These are phyloP conservation scores for Vaccinium corymbosum DNA, from an alignment of 148 eudicot genomes.

Conservation along the genomic window DNA sequence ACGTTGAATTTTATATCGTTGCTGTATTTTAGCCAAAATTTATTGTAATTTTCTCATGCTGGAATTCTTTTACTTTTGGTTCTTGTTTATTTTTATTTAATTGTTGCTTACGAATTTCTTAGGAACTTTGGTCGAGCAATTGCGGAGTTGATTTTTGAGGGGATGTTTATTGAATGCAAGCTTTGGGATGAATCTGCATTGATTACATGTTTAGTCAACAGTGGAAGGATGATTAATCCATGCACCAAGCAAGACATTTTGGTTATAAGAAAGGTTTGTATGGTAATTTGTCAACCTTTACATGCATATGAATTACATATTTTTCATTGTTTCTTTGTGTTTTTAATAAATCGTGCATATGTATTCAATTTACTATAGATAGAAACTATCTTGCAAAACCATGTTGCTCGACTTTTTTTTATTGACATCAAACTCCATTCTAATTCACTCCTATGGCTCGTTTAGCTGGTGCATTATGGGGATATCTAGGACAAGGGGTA, in stretches of 20 bases:
- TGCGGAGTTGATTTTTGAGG: slow-evolving; percentile 48
- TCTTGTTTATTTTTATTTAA: not conserved
- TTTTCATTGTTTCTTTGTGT: not conserved
- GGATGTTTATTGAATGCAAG: slow-evolving; percentile 48
- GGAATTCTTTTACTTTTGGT: not conserved
- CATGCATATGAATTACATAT: not conserved
- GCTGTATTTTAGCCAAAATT: not conserved
- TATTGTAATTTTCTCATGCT: not conserved
- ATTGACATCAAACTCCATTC: not conserved
- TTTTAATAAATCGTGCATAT: not conserved
- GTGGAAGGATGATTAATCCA: slow-evolving; percentile 50
- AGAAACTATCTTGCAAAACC: not conserved
- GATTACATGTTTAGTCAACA: slow-evolving; percentile 48
- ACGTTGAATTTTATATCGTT: not conserved
- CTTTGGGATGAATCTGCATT: slow-evolving; percentile 62
- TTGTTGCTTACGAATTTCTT: slow-evolving; percentile 8
- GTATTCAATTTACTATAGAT: not conserved
- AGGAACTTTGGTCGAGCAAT: slow-evolving; percentile 52
- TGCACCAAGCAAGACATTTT: slow-evolving; percentile 45
- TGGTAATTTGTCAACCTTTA: not conserved
- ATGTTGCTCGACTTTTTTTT: not conserved
- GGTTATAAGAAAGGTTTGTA: slow-evolving; percentile 51
- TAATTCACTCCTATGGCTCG: not conserved
- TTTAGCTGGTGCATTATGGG: no score
- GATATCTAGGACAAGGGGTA: no score